Evolutionary conservation across 305 asterid genomes (phyloP).

Genomic region (Fraxinus latifolia): DNA sequence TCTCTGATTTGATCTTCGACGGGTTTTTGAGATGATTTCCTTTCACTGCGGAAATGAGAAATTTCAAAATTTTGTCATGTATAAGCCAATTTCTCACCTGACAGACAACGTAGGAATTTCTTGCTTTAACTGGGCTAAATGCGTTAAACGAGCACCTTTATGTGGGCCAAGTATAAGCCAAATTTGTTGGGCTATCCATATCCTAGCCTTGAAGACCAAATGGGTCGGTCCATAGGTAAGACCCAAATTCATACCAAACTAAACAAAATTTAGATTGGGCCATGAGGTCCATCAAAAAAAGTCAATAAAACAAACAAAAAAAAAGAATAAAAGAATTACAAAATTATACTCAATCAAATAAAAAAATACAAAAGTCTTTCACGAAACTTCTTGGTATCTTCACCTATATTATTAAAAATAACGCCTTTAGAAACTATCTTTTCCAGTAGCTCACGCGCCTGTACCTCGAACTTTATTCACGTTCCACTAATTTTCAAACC

Average conservation of each 20-base stretch:
- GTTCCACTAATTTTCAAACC: background rate
- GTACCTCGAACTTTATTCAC: background rate
- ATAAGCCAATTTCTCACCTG: background rate
- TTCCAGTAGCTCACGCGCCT: background rate
- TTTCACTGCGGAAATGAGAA: background rate
- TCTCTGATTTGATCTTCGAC: background rate
- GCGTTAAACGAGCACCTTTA: background rate
- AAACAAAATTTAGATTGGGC: background rate
- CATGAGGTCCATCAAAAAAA: background rate
- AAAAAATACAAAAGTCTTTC: background rate
- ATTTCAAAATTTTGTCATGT: background rate
- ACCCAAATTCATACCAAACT: background rate
- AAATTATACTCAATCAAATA: background rate
- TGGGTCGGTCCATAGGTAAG: background rate
- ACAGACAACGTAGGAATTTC: background rate
- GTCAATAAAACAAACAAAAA: background rate
- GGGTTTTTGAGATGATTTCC: background rate
- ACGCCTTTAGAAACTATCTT: background rate
- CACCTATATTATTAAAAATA: background rate
- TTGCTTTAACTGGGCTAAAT: background rate
- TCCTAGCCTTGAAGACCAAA: background rate
- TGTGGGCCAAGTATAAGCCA: background rate
- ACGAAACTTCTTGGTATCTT: conserved; percentile 32
- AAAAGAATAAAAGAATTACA: background rate
- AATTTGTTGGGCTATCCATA: background rate